Percentiles rank a stretch among this genome's conserved stretches.
Conservation (phyloP, 1,284 basidiomycete species). For the Moniliophthora roreri region DNA sequence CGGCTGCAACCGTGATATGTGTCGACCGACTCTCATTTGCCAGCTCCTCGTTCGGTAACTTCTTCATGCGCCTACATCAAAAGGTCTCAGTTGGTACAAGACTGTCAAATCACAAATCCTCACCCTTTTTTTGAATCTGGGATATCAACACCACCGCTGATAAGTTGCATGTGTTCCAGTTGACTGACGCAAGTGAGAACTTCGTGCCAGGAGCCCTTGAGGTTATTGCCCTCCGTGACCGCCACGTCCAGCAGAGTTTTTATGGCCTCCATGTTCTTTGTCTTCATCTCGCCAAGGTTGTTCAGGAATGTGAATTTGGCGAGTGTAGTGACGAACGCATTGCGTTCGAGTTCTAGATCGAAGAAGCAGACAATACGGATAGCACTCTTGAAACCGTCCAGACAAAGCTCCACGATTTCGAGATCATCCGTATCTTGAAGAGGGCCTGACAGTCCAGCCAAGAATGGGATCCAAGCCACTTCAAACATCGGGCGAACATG, state of each 20-base stretch:
- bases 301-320: slow-evolving; percentile 96
- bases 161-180: slow-evolving; percentile 95
- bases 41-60: slow-evolving; percentile 87
- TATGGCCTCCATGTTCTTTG: slow-evolving; percentile 98
- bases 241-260: slow-evolving; percentile 92
- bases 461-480: slow-evolving; percentile 95
- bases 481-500: slow-evolving; percentile 98
- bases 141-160: slow-evolving; percentile 83
- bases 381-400: slow-evolving; percentile 92
- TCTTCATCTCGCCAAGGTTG: slow-evolving; percentile 96
- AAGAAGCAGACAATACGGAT: slow-evolving; percentile 95
- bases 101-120: neutral
- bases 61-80: slow-evolving; percentile 54
- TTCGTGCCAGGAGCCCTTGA: slow-evolving; percentile 95
- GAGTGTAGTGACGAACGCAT: slow-evolving; percentile 97
- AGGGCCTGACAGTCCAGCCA: slow-evolving; percentile 90
- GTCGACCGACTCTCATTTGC: slow-evolving; percentile 97
- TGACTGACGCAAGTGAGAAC: slow-evolving; percentile 95
- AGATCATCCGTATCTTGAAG: slow-evolving; percentile 92
- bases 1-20: slow-evolving; percentile 97
- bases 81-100: slow-evolving; percentile 6
- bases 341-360: slow-evolving; percentile 92
- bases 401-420: slow-evolving; percentile 87
- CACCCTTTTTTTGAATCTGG: slow-evolving; percentile 66
- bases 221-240: slow-evolving; percentile 89